A percentile compares a stretch with the other conserved stretches of the same genome.
These are phyloP conservation scores for Myxozyma udenii DNA, from an alignment of 805 yeast species.

Conservation along the genomic window DNA sequence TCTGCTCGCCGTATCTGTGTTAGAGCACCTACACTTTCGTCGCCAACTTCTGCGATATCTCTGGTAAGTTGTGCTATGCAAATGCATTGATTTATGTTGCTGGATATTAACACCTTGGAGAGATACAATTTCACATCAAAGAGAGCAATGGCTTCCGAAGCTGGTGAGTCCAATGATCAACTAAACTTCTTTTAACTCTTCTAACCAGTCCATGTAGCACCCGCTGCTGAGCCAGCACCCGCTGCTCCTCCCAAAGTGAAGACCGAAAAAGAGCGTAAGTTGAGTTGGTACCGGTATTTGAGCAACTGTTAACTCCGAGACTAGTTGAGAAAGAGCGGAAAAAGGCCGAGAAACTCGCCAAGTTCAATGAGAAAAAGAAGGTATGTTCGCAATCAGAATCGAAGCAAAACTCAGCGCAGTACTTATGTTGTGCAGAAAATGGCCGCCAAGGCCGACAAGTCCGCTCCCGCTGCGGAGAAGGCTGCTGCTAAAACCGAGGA, in stretches of 20 bases:
- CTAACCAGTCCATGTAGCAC: not conserved
- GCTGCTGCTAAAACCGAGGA: slow-evolving; percentile 66
- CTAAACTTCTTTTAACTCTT: too few relatives aligned
- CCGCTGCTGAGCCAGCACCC: slow-evolving; percentile 5
- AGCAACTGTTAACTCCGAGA: too few relatives aligned
- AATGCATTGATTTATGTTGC: not conserved
- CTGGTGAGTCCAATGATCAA: not conserved
- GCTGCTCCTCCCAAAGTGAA: slow-evolving; percentile 27
- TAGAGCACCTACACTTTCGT: not conserved
- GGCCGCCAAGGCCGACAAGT: slow-evolving; percentile 44
- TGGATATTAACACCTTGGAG: not conserved
- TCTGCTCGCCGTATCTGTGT: not conserved
- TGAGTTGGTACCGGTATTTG: not conserved
- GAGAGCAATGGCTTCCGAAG: not conserved
- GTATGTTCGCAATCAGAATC: not conserved
- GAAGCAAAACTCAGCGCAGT: not conserved
- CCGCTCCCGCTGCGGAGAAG: slow-evolving; percentile 45
- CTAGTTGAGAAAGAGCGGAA: slow-evolving; percentile 77
- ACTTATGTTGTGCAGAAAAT: slow-evolving; percentile 37
- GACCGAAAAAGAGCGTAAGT: slow-evolving; percentile 33
- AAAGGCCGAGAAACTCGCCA: slow-evolving; percentile 87
- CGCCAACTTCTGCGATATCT: too few relatives aligned
- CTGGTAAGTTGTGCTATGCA: not conserved
- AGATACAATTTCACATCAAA: not conserved
- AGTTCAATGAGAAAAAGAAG: slow-evolving; percentile 82